phyloP scores from a whole-genome alignment of 83 land plant species.

The Thuja plicata region DNA sequence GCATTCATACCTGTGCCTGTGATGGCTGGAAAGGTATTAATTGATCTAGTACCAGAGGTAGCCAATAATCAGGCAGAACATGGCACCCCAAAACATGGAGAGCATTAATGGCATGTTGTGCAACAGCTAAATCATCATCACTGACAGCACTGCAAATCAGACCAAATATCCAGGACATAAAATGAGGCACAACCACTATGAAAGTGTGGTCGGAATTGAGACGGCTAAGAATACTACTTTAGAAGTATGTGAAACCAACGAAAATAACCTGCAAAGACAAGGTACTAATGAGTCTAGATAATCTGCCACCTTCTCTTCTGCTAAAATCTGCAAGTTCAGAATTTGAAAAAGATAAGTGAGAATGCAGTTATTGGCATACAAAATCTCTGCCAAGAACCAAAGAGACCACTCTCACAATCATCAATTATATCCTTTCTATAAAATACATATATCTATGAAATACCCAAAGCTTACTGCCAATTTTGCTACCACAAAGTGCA shows the following conservation, averaged over 20 bases:
- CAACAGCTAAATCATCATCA: slow-evolving; percentile 37
- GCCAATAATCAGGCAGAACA: slow-evolving; percentile 26
- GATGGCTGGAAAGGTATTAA: slow-evolving; percentile 13
- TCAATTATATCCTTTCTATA: background rate
- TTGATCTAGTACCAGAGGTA: slow-evolving; percentile 23
- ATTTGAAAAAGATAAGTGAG: background rate
- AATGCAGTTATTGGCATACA: background rate
- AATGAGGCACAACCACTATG: background rate
- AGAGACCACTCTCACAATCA: background rate
- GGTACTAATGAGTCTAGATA: slow-evolving; percentile 28
- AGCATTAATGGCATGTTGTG: slow-evolving; percentile 20
- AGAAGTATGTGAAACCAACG: background rate
- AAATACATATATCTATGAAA: background rate
- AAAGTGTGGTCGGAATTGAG: background rate
- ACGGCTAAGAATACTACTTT: background rate
- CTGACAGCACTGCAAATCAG: slow-evolving; percentile 36
- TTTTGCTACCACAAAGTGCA: background rate
- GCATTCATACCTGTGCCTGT: slow-evolving; percentile 22
- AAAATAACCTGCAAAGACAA: slow-evolving; percentile 28
- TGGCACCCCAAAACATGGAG: slow-evolving; percentile 33
- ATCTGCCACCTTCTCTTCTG: slow-evolving; percentile 23
- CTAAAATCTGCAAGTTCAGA: slow-evolving; percentile 14
- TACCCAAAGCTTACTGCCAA: background rate
- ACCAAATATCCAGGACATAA: background rate
- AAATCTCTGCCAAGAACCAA: background rate